A percentile compares a stretch with the other conserved stretches of the same genome.
phyloP scores from a whole-genome alignment of 257 asterid species.

The Asclepias syriaca region DNA sequence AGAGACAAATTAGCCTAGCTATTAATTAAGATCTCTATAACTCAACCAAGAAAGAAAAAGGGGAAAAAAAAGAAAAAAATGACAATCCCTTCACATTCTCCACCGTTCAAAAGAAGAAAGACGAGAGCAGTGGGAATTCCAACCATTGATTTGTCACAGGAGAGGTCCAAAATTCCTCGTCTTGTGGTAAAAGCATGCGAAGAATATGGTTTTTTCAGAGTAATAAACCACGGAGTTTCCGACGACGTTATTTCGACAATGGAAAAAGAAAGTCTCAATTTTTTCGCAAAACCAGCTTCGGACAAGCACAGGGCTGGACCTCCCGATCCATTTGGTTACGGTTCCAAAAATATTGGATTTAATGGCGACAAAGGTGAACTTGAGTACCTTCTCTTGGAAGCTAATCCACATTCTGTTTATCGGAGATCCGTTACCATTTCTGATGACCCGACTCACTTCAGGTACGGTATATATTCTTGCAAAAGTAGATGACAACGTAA shows the following conservation, averaged over 20 bases:
- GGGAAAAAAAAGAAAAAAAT: constrained; percentile 1
- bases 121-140: constrained; percentile 41
- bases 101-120: constrained; percentile 32
- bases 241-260: constrained; percentile 32
- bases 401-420: constrained; percentile 21
- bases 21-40: too few species aligned
- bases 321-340: constrained; percentile 65
- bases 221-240: constrained; percentile 55
- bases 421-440: constrained; percentile 40
- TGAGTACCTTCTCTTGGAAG: constrained; percentile 7
- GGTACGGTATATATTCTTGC: constrained; percentile 26
- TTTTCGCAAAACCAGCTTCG: constrained; percentile 43
- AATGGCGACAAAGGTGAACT: constrained; percentile 58
- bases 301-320: constrained; percentile 53
- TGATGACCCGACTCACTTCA: constrained; percentile 38
- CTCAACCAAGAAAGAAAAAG: too few species aligned
- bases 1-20: too few species aligned
- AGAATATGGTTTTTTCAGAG: constrained; percentile 62
- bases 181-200: constrained; percentile 51
- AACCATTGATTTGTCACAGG: constrained; percentile 43
- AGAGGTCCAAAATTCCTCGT: constrained; percentile 27
- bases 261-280: constrained; percentile 38
- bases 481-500: background rate
- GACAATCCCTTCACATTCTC: constrained; percentile 33
- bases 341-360: constrained; percentile 64